Conservation (phyloP, 2,329 filamentous ascomycete genomes). For the Coccinonectria pachysandricola region DNA sequence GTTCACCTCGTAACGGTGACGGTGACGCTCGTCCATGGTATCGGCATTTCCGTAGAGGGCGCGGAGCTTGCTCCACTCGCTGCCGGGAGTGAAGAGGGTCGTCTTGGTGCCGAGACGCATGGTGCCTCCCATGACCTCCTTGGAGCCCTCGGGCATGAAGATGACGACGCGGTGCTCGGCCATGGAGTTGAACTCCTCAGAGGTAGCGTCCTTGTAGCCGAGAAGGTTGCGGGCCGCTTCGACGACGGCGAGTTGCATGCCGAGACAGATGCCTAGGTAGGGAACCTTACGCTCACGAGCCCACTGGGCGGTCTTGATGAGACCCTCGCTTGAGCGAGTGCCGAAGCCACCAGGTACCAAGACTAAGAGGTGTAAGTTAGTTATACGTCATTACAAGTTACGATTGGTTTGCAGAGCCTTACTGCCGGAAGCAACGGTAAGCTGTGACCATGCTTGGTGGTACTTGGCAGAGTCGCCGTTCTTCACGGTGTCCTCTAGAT, state of each 20-base stretch:
- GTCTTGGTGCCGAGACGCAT: slow-evolving; percentile 74
- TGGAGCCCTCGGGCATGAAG: slow-evolving; percentile 69
- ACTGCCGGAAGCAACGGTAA: slow-evolving; percentile 63
- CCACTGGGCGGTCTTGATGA: slow-evolving; percentile 81
- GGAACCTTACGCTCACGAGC: slow-evolving; percentile 72
- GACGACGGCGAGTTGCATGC: slow-evolving; percentile 87
- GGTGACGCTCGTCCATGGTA: slow-evolving; percentile 62
- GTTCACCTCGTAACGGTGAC: slow-evolving; percentile 88
- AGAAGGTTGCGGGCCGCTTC: slow-evolving; percentile 74
- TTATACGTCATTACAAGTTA: neutral
- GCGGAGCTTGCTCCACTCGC: slow-evolving; percentile 70
- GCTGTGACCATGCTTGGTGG: slow-evolving; percentile 82
- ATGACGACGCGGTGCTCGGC: slow-evolving; percentile 66
- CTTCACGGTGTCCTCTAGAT: slow-evolving; percentile 61
- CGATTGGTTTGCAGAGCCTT: slow-evolving; percentile 37
- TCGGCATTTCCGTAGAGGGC: slow-evolving; percentile 56
- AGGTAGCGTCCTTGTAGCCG: slow-evolving; percentile 45
- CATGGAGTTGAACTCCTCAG: slow-evolving; percentile 43
- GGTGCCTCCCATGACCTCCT: slow-evolving; percentile 59
- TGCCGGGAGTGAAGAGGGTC: slow-evolving; percentile 64
- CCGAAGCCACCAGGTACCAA: slow-evolving; percentile 72
- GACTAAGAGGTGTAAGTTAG: slow-evolving; percentile 1
- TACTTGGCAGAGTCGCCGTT: slow-evolving; percentile 58
- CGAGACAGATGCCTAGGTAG: slow-evolving; percentile 83
- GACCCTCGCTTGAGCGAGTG: slow-evolving; percentile 71